Evolutionary conservation across 2,329 filamentous ascomycete species (phyloP), one percentile per base, ranked within the genome.

Genomic region (Nemania serpens): DNA sequence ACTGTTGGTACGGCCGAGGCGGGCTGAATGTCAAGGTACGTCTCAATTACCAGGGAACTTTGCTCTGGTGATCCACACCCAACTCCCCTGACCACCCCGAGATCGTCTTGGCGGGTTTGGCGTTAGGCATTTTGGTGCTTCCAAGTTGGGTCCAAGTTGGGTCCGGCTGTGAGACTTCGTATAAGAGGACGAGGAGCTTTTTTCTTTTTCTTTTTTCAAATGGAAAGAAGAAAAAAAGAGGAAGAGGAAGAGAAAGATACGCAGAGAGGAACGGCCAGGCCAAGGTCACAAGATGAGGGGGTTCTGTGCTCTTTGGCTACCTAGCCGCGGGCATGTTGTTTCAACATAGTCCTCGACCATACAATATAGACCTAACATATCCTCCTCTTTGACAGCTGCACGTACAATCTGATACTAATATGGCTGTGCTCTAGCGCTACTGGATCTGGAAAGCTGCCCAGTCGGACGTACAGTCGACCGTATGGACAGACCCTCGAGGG

Each of bases 381-480:
- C 22, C 20, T 37, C 49, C 12, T 57, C 36, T 47, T 4, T 51
- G 52, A 50, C 39, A 15, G 18, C n/a, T 39, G 15, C 18, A 22
- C 41, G 33, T 20, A 49, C 34, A 20, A 56, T 22, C 20, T 43
- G 29, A 50, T 57, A 61, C 65, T 70, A 58, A 71, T 60, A 49
- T 58, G 22, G 34, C n/a, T 53, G 18, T 61, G 20, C 43, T 64
- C 22, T 55, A 81, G 75, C 83, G 89, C 5, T 91, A 91, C 71
- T 88, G 84, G 73, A 88, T 91, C 66, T 91, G 88, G 88, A 91
- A 91, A 70, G 79, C 79, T 4, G 80, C 83, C 5, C 89, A 92
- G 72, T 80, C 82, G 0, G 77, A 83, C 41, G 86, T 84, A 0
- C 88, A 91, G 57, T 76, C 77, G 0, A 75, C 82, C 25, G 75